Conservation (phyloP, 129 eudicot genomes). For the Flaveria trinervia region DNA sequence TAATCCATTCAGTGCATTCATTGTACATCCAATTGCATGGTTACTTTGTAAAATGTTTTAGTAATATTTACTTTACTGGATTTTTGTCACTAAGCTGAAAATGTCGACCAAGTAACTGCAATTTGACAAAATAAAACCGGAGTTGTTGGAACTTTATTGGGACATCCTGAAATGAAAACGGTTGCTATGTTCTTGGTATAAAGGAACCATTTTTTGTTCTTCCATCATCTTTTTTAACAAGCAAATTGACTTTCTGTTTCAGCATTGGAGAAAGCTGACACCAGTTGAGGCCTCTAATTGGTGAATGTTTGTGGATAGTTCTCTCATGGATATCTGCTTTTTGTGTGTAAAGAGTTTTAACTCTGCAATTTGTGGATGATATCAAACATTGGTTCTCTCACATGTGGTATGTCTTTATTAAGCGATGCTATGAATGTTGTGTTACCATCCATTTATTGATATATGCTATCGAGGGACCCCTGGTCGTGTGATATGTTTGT, state of each 20-base stretch:
- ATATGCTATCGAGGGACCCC: constrained; percentile 27
- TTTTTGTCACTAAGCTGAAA: neutral
- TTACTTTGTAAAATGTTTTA: no score
- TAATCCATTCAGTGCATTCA: no score
- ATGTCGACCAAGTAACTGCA: neutral
- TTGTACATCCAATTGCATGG: no score
- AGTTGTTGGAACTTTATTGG: neutral
- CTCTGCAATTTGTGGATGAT: neutral
- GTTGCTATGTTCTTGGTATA: neutral
- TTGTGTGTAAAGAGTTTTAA: no score
- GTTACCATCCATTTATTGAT: constrained; percentile 22
- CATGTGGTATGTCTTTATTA: neutral
- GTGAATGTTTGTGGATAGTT: no score
- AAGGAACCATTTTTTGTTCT: constrained; percentile 6
- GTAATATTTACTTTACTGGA: no score
- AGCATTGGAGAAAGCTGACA: constrained; percentile 94
- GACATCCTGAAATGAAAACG: no score
- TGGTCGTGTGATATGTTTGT: constrained; percentile 40
- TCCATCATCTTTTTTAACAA: neutral
- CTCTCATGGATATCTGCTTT: no score
- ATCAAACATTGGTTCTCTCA: neutral
- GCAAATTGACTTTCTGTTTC: constrained; percentile 31
- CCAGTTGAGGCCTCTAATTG: constrained; percentile 44
- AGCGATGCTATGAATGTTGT: neutral
- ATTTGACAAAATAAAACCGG: neutral